These are phyloP conservation scores for Hyaloscypha finlandica DNA, from an alignment of 495 filamentous ascomycete species.

Conservation along the genomic window DNA sequence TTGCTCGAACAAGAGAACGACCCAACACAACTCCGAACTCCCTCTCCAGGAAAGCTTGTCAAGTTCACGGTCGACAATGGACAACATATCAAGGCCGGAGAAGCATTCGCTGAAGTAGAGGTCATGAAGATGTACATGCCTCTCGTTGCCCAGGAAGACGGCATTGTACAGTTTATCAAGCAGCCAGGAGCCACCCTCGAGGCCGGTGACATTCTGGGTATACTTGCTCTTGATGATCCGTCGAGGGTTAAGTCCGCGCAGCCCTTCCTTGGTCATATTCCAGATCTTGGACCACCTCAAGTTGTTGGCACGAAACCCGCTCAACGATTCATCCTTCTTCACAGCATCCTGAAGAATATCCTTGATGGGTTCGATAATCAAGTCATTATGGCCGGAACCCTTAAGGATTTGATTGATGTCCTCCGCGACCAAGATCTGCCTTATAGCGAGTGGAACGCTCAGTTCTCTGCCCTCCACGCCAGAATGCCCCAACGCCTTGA, in stretches of 20 bases:
- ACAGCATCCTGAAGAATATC: slow-evolving; percentile 83
- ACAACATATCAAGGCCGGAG: slow-evolving; percentile 88
- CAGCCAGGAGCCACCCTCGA: slow-evolving; percentile 97
- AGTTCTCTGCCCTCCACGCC: slow-evolving; percentile 91
- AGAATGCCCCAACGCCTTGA: slow-evolving; percentile 96
- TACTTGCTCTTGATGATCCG: slow-evolving; percentile 93
- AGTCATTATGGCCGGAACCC: slow-evolving; percentile 85
- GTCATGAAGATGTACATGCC: slow-evolving; percentile 99
- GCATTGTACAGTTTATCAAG: slow-evolving; percentile 97
- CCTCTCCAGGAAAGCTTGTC: slow-evolving; percentile 96
- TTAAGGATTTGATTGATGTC: slow-evolving; percentile 89
- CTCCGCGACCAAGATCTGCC: slow-evolving; percentile 88
- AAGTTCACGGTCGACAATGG: slow-evolving; percentile 98
- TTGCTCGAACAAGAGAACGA: slow-evolving; percentile 99
- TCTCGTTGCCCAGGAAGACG: slow-evolving; percentile 93
- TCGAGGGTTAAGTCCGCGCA: slow-evolving; percentile 95
- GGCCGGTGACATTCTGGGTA: slow-evolving; percentile 98
- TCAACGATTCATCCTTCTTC: slow-evolving; percentile 77
- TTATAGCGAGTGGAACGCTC: slow-evolving; percentile 94
- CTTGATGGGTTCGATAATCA: slow-evolving; percentile 96
- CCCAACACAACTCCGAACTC: slow-evolving; percentile 92
- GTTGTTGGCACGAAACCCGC: slow-evolving; percentile 90
- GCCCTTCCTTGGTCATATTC: slow-evolving; percentile 92
- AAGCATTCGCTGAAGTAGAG: slow-evolving; percentile 95
- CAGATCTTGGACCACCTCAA: slow-evolving; percentile 81